phyloP scores from a whole-genome alignment of 148 eudicot genomes.

The Arbutus unedo region DNA sequence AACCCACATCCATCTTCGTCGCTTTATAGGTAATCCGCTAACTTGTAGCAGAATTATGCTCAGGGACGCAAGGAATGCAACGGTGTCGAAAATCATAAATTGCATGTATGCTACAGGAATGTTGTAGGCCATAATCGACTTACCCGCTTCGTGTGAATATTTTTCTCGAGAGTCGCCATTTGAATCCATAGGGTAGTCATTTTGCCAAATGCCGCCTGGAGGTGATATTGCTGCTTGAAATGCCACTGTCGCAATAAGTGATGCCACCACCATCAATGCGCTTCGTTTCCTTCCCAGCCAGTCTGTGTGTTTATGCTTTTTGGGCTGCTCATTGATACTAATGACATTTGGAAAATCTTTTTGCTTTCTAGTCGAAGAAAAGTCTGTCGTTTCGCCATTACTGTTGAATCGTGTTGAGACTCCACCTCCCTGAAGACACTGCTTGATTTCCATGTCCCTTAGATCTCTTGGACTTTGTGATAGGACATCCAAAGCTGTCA shows the following conservation, averaged over 20 bases:
- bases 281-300: conserved; percentile 19
- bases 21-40: conserved; percentile 23
- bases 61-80: conserved; percentile 21
- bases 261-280: conserved; percentile 25
- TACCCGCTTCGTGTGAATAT: conserved; percentile 8
- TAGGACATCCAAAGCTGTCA: conserved; percentile 22
- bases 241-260: conserved; percentile 26
- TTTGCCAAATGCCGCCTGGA: conserved; percentile 36
- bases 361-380: conserved; percentile 1
- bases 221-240: conserved; percentile 34
- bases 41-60: conserved; percentile 24
- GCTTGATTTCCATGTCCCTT: conserved; percentile 19
- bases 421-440: conserved; percentile 7
- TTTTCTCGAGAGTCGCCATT: background rate
- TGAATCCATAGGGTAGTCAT: background rate
- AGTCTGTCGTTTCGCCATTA: background rate
- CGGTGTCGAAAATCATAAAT: conserved; percentile 24
- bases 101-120: conserved; percentile 9
- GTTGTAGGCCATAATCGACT: conserved; percentile 21
- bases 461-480: conserved; percentile 19
- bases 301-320: background rate
- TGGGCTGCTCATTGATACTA: conserved; percentile 1
- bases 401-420: background rate
- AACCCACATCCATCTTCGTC: conserved; percentile 26
- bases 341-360: background rate